Percentiles rank a stretch among this genome's conserved stretches.
phyloP scores from a whole-genome alignment of 257 asterid genomes.

The Petunia secreta region DNA sequence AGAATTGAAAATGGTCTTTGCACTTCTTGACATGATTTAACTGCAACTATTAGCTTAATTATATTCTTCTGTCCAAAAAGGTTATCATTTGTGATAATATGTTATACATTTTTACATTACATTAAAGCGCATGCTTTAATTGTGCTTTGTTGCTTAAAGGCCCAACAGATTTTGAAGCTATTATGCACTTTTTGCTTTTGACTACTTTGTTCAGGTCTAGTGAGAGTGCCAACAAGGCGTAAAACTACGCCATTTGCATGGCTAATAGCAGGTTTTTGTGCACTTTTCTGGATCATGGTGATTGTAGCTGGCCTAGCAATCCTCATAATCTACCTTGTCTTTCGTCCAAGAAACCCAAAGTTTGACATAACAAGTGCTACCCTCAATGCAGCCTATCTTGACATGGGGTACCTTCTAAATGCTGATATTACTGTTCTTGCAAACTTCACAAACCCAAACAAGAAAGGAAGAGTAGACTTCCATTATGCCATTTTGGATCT shows the following conservation, averaged over 20 bases:
- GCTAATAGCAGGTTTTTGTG: slow-evolving; percentile 76
- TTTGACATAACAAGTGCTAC: slow-evolving; percentile 72
- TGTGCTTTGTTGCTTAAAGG: background rate
- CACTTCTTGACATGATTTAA: background rate
- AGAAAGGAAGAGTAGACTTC: slow-evolving; percentile 73
- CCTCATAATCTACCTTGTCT: slow-evolving; percentile 73
- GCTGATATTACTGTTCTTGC: slow-evolving; percentile 75
- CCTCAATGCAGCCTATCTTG: slow-evolving; percentile 91
- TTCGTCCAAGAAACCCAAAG: slow-evolving; percentile 74
- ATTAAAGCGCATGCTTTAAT: no score
- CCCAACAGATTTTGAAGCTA: background rate
- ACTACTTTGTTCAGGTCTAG: slow-evolving; percentile 8
- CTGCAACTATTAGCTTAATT: background rate
- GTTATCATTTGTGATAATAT: background rate
- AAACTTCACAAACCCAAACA: slow-evolving; percentile 91
- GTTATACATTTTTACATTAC: no score
- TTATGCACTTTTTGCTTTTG: background rate
- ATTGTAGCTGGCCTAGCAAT: slow-evolving; percentile 70
- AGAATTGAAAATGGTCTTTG: background rate
- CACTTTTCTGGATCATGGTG: slow-evolving; percentile 78
- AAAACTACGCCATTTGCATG: slow-evolving; percentile 70
- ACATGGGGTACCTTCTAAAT: slow-evolving; percentile 82
- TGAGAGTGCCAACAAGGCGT: slow-evolving; percentile 26
- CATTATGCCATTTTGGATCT: slow-evolving; percentile 62
- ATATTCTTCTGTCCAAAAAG: background rate